phyloP scores from a whole-genome alignment of 441 rosid species.

The Erodium trifolium region DNA sequence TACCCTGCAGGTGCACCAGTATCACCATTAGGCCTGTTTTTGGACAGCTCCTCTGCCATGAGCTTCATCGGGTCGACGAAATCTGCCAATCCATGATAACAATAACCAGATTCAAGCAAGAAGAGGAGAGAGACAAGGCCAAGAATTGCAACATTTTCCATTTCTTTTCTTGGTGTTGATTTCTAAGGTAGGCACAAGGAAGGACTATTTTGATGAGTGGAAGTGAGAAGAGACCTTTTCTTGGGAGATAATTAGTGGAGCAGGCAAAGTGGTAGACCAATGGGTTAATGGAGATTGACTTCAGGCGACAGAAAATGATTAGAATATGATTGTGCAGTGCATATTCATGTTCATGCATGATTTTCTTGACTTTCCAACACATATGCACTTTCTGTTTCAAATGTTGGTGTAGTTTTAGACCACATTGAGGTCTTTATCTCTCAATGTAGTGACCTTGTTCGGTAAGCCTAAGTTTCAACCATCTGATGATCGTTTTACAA shows the following conservation, averaged over 20 bases:
- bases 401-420: no score
- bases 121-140: slow-evolving; percentile 13
- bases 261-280: neutral
- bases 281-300: slow-evolving; percentile 15
- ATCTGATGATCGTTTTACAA: no score
- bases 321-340: neutral
- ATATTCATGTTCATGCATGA: neutral
- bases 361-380: neutral
- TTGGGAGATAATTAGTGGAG: neutral
- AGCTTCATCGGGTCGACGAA: slow-evolving; percentile 10
- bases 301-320: neutral
- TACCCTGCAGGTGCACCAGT: neutral
- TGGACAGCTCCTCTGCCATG: slow-evolving; percentile 11
- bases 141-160: slow-evolving; percentile 10
- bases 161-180: neutral
- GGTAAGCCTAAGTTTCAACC: no score
- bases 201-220: neutral
- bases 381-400: neutral
- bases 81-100: slow-evolving; percentile 12
- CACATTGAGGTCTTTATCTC: no score
- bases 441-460: no score
- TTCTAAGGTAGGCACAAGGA: neutral
- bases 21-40: slow-evolving; percentile 5
- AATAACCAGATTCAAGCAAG: slow-evolving; percentile 6
- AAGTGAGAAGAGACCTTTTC: neutral